Conservation (phyloP, 306 rosid genomes). For the Hippophae tibetana region DNA sequence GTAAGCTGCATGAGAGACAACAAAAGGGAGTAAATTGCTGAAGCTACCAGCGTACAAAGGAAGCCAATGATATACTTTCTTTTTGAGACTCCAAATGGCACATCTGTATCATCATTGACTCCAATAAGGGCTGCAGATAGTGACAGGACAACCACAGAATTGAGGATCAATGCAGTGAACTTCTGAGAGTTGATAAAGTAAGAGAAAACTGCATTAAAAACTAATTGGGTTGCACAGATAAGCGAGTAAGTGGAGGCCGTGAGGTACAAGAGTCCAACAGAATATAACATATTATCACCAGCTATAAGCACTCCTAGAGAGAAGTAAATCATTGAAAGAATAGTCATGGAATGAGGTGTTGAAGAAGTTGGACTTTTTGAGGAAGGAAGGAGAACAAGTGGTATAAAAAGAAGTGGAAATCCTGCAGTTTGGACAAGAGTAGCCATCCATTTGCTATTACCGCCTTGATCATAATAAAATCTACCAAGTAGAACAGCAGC, state of each 20-base stretch:
- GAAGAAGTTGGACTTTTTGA: constrained; percentile 29
- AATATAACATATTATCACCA: constrained; percentile 74
- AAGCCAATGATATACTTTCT: constrained; percentile 45
- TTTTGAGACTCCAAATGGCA: constrained; percentile 38
- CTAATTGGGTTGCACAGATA: constrained; percentile 75
- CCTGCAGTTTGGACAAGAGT: too few relatives aligned
- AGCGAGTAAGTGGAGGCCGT: constrained; percentile 88
- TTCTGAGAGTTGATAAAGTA: constrained; percentile 78
- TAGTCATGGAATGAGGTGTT: constrained; percentile 25
- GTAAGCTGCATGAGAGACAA: constrained; percentile 81
- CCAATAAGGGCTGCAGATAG: constrained; percentile 68
- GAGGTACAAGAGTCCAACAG: constrained; percentile 71
- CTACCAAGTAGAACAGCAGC: constrained; percentile 83
- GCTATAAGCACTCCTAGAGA: constrained; percentile 56
- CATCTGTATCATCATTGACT: constrained; percentile 50
- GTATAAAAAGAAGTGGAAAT: constrained; percentile 28
- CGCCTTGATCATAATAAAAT: too few relatives aligned
- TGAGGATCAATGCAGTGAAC: constrained; percentile 59
- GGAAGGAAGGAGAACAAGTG: constrained; percentile 42
- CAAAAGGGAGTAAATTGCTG: constrained; percentile 65
- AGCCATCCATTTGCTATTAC: too few relatives aligned
- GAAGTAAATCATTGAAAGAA: constrained; percentile 38
- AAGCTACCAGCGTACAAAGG: constrained; percentile 75
- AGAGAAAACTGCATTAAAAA: constrained; percentile 78
- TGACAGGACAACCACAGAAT: constrained; percentile 59